A percentile compares a stretch with the other conserved stretches of the same genome.
Evolutionary conservation across 2,329 filamentous ascomycete species (phyloP).

Genomic region (Aspergillus versicolor): DNA sequence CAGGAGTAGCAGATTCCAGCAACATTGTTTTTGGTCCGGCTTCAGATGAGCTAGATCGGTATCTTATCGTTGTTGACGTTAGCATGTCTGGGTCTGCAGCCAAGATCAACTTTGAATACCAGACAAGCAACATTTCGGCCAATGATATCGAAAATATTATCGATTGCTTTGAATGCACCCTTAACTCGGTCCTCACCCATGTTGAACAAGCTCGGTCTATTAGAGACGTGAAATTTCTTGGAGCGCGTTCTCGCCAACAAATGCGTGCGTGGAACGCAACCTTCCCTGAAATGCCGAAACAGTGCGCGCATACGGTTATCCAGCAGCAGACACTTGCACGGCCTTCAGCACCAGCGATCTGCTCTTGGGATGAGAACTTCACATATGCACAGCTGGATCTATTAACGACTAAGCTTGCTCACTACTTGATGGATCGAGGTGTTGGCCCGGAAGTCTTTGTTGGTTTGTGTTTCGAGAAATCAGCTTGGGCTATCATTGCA

Average conservation of each 20-base stretch:
- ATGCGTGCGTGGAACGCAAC: constrained; percentile 35
- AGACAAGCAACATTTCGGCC: constrained; percentile 51
- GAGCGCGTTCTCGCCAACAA: constrained; percentile 30
- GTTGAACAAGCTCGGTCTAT: constrained; percentile 17
- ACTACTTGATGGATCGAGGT: constrained; percentile 37
- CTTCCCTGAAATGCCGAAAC: constrained; percentile 28
- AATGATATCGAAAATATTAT: constrained; percentile 31
- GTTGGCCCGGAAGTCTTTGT: constrained; percentile 41
- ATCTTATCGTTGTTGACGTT: constrained; percentile 30
- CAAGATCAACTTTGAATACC: constrained; percentile 52
- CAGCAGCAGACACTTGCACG: constrained; percentile 28
- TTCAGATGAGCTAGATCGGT: constrained; percentile 12
- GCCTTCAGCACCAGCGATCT: constrained; percentile 30
- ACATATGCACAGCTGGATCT: constrained; percentile 39
- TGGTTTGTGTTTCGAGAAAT: constrained; percentile 45
- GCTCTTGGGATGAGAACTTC: constrained; percentile 38
- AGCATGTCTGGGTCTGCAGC: constrained; percentile 34
- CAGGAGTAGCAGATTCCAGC: not conserved
- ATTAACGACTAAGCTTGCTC: constrained; percentile 37
- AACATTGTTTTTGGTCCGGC: constrained; percentile 9
- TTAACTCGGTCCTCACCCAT: constrained; percentile 27
- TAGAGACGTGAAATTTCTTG: constrained; percentile 31
- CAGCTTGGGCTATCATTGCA: constrained; percentile 43
- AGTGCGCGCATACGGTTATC: constrained; percentile 39
- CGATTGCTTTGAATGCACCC: constrained; percentile 33